Conservation (phyloP, 1,284 basidiomycete species). For the Chondrostereum purpureum region DNA sequence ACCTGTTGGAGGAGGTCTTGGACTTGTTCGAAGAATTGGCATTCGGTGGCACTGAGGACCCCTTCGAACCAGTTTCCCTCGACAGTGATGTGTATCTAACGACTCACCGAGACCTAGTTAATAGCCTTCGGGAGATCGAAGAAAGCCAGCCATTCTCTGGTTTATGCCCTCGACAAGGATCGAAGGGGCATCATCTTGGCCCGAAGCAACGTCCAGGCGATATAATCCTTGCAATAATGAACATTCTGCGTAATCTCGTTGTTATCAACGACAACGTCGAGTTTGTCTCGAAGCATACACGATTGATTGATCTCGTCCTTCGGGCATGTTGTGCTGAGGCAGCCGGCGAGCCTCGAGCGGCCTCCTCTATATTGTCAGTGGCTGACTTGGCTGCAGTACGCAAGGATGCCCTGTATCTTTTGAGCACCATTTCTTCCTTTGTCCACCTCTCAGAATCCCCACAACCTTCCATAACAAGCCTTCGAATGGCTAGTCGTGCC, state of each 20-base stretch:
- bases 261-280: slow-evolving; percentile 66
- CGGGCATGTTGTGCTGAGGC: slow-evolving; percentile 50
- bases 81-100: slow-evolving; percentile 32
- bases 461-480: slow-evolving; percentile 29
- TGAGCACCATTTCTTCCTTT: slow-evolving; percentile 59
- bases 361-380: slow-evolving; percentile 56
- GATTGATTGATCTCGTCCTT: slow-evolving; percentile 62
- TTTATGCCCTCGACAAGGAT: slow-evolving; percentile 40
- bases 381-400: slow-evolving; percentile 69
- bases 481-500: slow-evolving; percentile 45
- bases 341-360: slow-evolving; percentile 35
- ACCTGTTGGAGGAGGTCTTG: slow-evolving; percentile 82
- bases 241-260: slow-evolving; percentile 85
- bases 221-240: slow-evolving; percentile 65
- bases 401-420: slow-evolving; percentile 71
- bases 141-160: slow-evolving; percentile 48
- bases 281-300: slow-evolving; percentile 61
- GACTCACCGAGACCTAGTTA: slow-evolving; percentile 62
- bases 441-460: slow-evolving; percentile 38
- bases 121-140: slow-evolving; percentile 50
- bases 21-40: slow-evolving; percentile 83
- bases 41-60: slow-evolving; percentile 53
- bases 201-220: slow-evolving; percentile 62
- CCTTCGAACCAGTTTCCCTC: slow-evolving; percentile 23
- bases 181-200: slow-evolving; percentile 39